Base-by-base conservation (phyloP, 1,284 basidiomycete species). In the Microbotryum intermedium region DNA sequence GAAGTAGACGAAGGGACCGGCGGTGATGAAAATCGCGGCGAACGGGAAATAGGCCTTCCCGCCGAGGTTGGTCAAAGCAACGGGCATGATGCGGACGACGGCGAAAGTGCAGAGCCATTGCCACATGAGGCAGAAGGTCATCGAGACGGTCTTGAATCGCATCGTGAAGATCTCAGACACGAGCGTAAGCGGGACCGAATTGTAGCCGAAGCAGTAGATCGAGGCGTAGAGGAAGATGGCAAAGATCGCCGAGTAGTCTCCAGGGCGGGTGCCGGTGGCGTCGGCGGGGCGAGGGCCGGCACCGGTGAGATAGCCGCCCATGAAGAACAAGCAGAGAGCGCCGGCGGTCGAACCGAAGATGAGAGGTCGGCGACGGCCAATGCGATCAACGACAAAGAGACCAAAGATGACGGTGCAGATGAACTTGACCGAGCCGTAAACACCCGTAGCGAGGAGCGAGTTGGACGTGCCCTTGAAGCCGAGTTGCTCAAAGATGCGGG, bases 1-100 rank as follows among this genome's bases (percentile, higher is more conserved):
- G 21, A 54, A 55, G 69, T 84, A 86, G 48, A 84, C 84, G 68
- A 84, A 84, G 3, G 34, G 34, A 16, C 34, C 34, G 13, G 34
- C 34, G 34, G 34, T 39, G 34, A 39, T 48, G 55, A 65, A 65
- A 48, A 60, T 65, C 42, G 42, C 26, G 7, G 55, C 64, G 48
- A 65, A 65, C 10, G 61, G 58, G 55, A 64, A 64, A 53, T 60
- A 64, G 13, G 62, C 62, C 59, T 56, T 60, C n/a, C 57, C 55
- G 25, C 53, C 59, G 59, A 70, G 61, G 26, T 57, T 65, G 42
- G 48, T 53, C 6, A 69, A 58, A 39, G 68, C 60, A 25, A 54
- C 50, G 9, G 61, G 58, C 50, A 60, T 56, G 51, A 66, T 57
- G 21, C 66, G 61, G 28, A 69, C 67, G 50, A 70, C 65, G 26